A percentile compares a stretch with the other conserved stretches of the same genome.
These are phyloP conservation scores for Dactylellina haptotyla DNA, from an alignment of 2,329 filamentous ascomycete genomes.

Conservation along the genomic window DNA sequence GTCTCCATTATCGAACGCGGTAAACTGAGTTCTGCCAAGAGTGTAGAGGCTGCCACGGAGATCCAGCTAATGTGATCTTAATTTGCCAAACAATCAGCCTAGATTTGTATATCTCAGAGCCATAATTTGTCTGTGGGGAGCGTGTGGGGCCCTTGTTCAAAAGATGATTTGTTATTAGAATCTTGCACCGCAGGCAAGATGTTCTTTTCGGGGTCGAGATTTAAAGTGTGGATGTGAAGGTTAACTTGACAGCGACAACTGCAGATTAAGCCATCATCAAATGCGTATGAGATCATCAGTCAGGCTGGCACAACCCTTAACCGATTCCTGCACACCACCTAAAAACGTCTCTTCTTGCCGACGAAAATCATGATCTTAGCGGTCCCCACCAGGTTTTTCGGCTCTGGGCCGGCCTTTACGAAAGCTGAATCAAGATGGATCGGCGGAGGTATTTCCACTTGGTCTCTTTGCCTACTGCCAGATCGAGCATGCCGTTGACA, in stretches of 20 bases:
- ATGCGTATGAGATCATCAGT: constrained; percentile 37
- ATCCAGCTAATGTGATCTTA: constrained; percentile 35
- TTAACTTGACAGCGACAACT: constrained; percentile 50
- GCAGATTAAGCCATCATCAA: constrained; percentile 34
- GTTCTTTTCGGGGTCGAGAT: constrained; percentile 44
- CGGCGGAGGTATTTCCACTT: constrained; percentile 37
- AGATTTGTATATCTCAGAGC: constrained; percentile 14
- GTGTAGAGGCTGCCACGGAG: constrained; percentile 26
- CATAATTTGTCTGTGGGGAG: constrained; percentile 22
- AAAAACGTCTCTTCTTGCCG: constrained; percentile 41
- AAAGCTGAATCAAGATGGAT: constrained; percentile 38
- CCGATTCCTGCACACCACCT: constrained; percentile 38
- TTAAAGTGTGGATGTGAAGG: constrained; percentile 44
- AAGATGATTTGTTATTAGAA: constrained; percentile 17
- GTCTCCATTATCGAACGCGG: constrained; percentile 33
- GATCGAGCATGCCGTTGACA: constrained; percentile 41
- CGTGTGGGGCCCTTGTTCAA: constrained; percentile 9
- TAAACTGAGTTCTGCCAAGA: constrained; percentile 35
- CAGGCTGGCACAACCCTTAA: constrained; percentile 30
- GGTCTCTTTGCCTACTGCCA: constrained; percentile 36
- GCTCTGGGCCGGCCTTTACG: constrained; percentile 31
- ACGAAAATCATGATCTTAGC: constrained; percentile 35
- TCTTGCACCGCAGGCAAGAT: constrained; percentile 25
- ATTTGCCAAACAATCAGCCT: constrained; percentile 48
- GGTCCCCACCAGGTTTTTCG: constrained; percentile 15